Evolutionary conservation across 768 basidiomycete genomes (phyloP).

Genomic region (Phaffia australis): DNA sequence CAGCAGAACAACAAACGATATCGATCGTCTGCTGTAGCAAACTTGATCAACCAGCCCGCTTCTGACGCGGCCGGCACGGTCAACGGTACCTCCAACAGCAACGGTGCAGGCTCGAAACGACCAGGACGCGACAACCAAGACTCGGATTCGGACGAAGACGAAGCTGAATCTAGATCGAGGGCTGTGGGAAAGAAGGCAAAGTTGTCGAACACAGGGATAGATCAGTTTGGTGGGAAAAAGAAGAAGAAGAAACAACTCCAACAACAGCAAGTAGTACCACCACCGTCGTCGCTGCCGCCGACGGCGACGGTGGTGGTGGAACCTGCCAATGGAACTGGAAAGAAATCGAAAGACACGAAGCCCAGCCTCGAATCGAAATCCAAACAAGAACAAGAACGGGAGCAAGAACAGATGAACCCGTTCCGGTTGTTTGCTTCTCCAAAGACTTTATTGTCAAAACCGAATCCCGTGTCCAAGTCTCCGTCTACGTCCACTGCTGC

Average conservation of each 20-base stretch:
- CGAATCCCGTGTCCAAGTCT: background rate
- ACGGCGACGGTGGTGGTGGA: too few species aligned
- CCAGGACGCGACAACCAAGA: background rate
- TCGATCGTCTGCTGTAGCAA: background rate
- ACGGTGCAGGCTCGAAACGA: too few species aligned
- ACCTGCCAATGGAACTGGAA: too few species aligned
- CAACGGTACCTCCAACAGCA: too few species aligned
- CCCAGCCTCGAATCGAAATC: too few species aligned
- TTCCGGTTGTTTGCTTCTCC: background rate
- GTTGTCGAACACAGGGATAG: background rate
- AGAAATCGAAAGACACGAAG: too few species aligned
- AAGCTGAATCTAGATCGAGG: background rate
- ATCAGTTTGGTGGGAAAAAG: conserved; percentile 10
- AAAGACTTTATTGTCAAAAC: background rate
- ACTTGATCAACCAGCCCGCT: too few species aligned
- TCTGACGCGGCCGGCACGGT: too few species aligned
- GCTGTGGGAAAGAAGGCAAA: conserved; percentile 11
- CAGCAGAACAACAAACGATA: background rate
- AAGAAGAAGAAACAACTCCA: background rate
- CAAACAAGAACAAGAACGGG: conserved; percentile 7
- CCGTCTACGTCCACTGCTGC: background rate
- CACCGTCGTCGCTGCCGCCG: too few species aligned
- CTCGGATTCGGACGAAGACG: conserved; percentile 11
- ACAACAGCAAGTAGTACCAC: too few species aligned
- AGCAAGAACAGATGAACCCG: background rate